Evolutionary conservation across 2,329 filamentous ascomycete species (phyloP).

Genomic region (Botrytis squamosa): DNA sequence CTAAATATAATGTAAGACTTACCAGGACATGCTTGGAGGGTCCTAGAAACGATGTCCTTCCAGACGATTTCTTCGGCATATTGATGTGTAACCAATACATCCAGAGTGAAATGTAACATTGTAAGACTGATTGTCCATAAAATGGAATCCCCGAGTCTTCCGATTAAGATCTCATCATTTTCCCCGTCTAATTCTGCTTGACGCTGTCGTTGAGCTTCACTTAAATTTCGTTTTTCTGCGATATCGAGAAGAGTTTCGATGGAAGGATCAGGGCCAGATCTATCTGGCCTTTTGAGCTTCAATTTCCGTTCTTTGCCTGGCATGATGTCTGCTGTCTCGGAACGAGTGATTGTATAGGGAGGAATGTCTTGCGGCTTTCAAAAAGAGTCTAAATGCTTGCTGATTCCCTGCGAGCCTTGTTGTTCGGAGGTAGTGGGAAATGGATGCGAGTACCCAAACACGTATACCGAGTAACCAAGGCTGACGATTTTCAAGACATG

Average conservation of each 20-base stretch:
- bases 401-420: not conserved
- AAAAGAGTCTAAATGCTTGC: not conserved
- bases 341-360: not conserved
- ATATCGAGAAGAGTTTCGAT: constrained; percentile 72
- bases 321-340: not conserved
- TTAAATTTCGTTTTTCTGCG: constrained; percentile 61
- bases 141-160: constrained; percentile 47
- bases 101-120: constrained; percentile 74
- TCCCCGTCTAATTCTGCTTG: constrained; percentile 34
- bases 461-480: not conserved
- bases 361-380: not conserved
- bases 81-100: constrained; percentile 76
- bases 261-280: constrained; percentile 54
- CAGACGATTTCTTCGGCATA: constrained; percentile 68
- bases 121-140: constrained; percentile 62
- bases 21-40: constrained; percentile 55
- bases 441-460: not conserved
- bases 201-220: constrained; percentile 29
- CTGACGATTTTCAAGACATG: not conserved
- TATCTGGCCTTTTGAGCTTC: constrained; percentile 68
- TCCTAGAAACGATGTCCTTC: constrained; percentile 51
- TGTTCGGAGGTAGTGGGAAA: not conserved
- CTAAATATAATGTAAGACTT: constrained; percentile 29
- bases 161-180: constrained; percentile 32
- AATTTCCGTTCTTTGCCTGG: constrained; percentile 46